Percentiles rank a stretch among this genome's conserved stretches.
These are phyloP conservation scores for Podospora bellae-mahoneyi DNA, from an alignment of 495 filamentous ascomycete species.

Conservation along the genomic window DNA sequence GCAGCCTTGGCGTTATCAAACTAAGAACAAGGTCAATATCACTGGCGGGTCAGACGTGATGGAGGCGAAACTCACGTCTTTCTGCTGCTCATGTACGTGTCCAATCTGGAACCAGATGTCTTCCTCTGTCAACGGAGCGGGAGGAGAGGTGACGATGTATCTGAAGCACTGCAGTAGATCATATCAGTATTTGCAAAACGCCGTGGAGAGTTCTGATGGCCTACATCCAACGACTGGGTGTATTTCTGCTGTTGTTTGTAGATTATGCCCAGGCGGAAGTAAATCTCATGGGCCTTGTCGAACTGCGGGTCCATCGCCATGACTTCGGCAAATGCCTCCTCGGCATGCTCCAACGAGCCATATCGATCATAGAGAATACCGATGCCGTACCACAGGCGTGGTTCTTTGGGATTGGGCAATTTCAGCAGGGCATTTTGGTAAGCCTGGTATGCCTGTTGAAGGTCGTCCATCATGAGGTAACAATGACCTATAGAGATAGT, in stretches of 20 bases:
- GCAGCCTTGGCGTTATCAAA: conserved; percentile 89
- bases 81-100: conserved; percentile 97
- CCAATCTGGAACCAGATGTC: conserved; percentile 99
- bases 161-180: conserved; percentile 73
- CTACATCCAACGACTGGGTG: conserved; percentile 82
- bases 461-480: conserved; percentile 98
- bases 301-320: conserved; percentile 99
- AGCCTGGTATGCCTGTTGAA: conserved; percentile 96
- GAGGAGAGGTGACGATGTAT: conserved; percentile 93
- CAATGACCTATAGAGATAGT: conserved; percentile 65
- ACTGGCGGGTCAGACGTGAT: background rate
- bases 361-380: conserved; percentile 97
- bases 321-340: conserved; percentile 97
- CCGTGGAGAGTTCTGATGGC: conserved; percentile 16
- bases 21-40: conserved; percentile 49
- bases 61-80: conserved; percentile 68
- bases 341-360: conserved; percentile 93
- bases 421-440: conserved; percentile 96
- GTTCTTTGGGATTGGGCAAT: conserved; percentile 94
- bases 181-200: background rate
- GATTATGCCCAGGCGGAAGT: conserved; percentile 97
- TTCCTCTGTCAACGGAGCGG: conserved; percentile 89
- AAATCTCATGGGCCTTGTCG: conserved; percentile 99
- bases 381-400: conserved; percentile 98
- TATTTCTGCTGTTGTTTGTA: conserved; percentile 99